Evolutionary conservation across 192 early-diverging fungal genomes (phyloP).

Genomic region (Thamnidium elegans): DNA sequence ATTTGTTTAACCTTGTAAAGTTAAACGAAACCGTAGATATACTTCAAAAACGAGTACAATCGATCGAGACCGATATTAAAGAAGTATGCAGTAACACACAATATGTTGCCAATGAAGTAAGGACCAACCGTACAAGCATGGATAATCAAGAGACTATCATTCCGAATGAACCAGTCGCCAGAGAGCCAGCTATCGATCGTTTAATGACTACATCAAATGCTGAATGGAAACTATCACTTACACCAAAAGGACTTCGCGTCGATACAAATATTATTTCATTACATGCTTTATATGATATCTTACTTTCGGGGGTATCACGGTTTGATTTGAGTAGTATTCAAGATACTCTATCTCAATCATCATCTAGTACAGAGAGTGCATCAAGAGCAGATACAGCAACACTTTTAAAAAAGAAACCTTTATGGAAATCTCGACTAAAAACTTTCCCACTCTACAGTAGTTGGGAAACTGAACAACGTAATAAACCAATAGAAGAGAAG

Average conservation of each 20-base stretch:
- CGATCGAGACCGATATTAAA: conserved; percentile 17
- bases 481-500: conserved; percentile 6
- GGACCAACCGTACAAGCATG: not conserved
- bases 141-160: not conserved
- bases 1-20: conserved; percentile 32
- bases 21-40: conserved; percentile 25
- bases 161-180: too few relatives aligned
- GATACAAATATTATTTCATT: conserved; percentile 34
- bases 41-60: conserved; percentile 19
- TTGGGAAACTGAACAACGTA: conserved; percentile 21
- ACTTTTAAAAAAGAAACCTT: not conserved
- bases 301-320: conserved; percentile 23
- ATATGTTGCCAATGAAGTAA: conserved; percentile 18
- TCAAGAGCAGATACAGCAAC: not conserved
- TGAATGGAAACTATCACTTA: conserved; percentile 26
- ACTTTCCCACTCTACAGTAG: conserved; percentile 35
- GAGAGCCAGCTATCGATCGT: too few relatives aligned
- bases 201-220: not conserved
- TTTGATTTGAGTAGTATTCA: not conserved
- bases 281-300: conserved; percentile 27
- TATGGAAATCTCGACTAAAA: conserved; percentile 3
- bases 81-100: conserved; percentile 22
- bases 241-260: conserved; percentile 23
- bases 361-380: too few relatives aligned
- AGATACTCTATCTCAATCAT: not conserved